Percentiles rank a stretch among this genome's conserved stretches.
Conservation (phyloP, 2,329 filamentous ascomycete species). For the Raffaelea albimanens region DNA sequence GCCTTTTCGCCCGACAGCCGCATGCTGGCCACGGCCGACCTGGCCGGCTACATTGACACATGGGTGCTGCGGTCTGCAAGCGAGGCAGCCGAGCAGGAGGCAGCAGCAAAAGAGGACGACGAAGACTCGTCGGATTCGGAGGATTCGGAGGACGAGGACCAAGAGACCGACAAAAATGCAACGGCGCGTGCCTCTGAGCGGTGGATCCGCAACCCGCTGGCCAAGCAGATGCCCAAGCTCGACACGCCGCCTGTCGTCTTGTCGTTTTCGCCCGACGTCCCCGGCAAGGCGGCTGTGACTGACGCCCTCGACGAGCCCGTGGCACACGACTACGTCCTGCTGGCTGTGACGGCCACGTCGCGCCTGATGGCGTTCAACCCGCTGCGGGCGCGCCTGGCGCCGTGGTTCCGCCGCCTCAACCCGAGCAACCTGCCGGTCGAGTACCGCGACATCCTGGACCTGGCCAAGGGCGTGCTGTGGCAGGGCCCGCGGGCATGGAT, state of each 20-base stretch:
- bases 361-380: constrained; percentile 73
- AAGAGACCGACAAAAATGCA: constrained; percentile 23
- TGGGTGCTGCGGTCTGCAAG: constrained; percentile 62
- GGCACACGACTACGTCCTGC: constrained; percentile 40
- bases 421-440: constrained; percentile 63
- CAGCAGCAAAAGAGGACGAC: constrained; percentile 22
- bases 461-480: constrained; percentile 80
- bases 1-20: constrained; percentile 74
- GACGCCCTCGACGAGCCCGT: constrained; percentile 7
- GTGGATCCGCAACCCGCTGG: constrained; percentile 69
- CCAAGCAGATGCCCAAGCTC: constrained; percentile 59
- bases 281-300: constrained; percentile 15
- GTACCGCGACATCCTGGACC: constrained; percentile 66
- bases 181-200: constrained; percentile 14
- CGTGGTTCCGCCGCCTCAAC: constrained; percentile 81
- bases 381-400: constrained; percentile 63
- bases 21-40: constrained; percentile 68
- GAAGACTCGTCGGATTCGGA: constrained; percentile 14
- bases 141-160: constrained; percentile 19
- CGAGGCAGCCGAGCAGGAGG: constrained; percentile 22
- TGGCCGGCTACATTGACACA: constrained; percentile 78
- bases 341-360: constrained; percentile 44
- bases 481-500: constrained; percentile 73
- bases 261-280: constrained; percentile 51
- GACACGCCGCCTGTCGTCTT: constrained; percentile 55